phyloP scores from a whole-genome alignment of 169 alveolate species.

The Plasmodium ovale region DNA sequence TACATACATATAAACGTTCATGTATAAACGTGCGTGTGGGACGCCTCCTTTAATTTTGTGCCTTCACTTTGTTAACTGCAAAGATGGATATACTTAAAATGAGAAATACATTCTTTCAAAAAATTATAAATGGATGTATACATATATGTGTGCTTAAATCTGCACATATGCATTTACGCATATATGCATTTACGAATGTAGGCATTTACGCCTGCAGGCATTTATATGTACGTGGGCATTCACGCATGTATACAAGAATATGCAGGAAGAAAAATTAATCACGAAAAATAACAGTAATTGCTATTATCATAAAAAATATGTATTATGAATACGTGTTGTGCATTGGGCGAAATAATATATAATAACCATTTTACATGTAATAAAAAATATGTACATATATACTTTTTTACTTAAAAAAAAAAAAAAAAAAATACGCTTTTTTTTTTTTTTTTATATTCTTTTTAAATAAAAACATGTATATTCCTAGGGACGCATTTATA shows the following conservation, averaged over 20 bases:
- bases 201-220: too few species aligned
- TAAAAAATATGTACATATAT: neutral
- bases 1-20: neutral
- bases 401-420: neutral
- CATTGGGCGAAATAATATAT: neutral
- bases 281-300: neutral
- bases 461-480: neutral
- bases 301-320: too few species aligned
- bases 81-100: neutral
- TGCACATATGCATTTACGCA: neutral
- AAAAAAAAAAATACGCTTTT: conserved; percentile 3
- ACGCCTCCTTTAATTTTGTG: neutral
- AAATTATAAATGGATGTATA: too few species aligned
- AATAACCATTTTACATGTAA: neutral
- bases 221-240: too few species aligned
- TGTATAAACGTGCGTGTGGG: neutral
- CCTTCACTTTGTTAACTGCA: too few species aligned
- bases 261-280: neutral
- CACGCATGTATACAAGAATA: neutral
- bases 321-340: neutral
- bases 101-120: neutral
- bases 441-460: neutral
- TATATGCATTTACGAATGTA: neutral
- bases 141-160: neutral
- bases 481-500: too few species aligned